Percentiles rank a stretch among this genome's conserved stretches.
These are phyloP conservation scores for Micractinium sp. DNA, from an alignment of 139 green algal species.

Conservation along the genomic window DNA sequence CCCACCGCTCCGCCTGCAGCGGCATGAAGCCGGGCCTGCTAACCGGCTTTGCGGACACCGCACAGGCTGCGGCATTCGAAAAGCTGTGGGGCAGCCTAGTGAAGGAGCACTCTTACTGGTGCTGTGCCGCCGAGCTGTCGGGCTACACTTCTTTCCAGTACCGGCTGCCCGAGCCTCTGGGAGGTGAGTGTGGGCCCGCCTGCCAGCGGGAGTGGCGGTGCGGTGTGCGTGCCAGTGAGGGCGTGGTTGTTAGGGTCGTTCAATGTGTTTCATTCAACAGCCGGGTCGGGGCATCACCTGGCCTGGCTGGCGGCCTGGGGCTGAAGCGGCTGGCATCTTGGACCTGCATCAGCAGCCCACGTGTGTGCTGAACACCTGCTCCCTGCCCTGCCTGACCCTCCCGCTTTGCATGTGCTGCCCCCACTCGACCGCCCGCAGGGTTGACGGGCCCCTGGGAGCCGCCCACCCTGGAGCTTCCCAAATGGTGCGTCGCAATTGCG, in stretches of 20 bases:
- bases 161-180: neutral
- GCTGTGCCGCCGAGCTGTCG: neutral
- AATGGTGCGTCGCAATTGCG: neutral
- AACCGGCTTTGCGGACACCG: neutral
- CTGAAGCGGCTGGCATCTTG: too few relatives aligned
- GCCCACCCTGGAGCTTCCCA: neutral
- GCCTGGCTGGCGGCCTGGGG: too few relatives aligned
- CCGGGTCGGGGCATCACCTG: too few relatives aligned
- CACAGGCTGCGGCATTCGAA: neutral
- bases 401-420: neutral
- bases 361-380: too few relatives aligned
- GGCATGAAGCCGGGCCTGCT: conserved; percentile 13
- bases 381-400: too few relatives aligned
- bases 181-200: too few relatives aligned
- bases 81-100: neutral
- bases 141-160: neutral
- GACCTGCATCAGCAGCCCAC: too few relatives aligned
- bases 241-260: too few relatives aligned
- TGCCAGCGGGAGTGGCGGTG: too few relatives aligned
- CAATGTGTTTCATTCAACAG: too few relatives aligned
- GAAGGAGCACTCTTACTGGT: neutral
- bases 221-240: too few relatives aligned
- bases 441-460: neutral
- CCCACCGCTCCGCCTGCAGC: too few relatives aligned
- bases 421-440: neutral